phyloP scores from a whole-genome alignment of 352 stramenopile species.

The Globisporangium irregulare region DNA sequence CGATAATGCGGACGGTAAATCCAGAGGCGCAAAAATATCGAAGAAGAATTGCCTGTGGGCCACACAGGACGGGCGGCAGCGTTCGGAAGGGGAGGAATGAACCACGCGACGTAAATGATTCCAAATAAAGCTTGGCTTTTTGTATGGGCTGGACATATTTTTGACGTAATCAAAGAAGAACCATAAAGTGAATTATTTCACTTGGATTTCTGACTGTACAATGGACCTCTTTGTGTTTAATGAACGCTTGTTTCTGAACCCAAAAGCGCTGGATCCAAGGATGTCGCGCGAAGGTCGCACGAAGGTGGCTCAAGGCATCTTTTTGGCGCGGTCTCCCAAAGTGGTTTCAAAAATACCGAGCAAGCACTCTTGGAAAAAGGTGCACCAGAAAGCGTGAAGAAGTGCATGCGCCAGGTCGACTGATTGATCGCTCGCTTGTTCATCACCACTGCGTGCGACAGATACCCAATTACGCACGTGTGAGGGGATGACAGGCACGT shows the following conservation, averaged over 20 bases:
- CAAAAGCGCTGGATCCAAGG: background rate
- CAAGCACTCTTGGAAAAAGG: background rate
- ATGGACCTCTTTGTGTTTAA: background rate
- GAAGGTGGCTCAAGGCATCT: conserved; percentile 12
- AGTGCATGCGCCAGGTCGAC: background rate
- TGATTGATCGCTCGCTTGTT: too few relatives aligned
- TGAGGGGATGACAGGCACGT: background rate
- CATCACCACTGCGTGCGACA: background rate
- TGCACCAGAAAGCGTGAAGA: background rate
- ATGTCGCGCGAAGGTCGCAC: conserved; percentile 24
- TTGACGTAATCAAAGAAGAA: background rate
- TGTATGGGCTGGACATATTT: background rate
- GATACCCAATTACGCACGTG: background rate
- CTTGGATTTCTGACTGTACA: background rate
- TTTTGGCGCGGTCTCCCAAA: background rate
- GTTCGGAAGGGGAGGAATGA: background rate
- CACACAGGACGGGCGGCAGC: background rate
- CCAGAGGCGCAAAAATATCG: background rate
- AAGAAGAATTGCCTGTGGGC: background rate
- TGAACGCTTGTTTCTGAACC: background rate
- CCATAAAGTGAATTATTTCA: background rate
- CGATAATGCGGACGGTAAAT: background rate
- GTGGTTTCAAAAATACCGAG: conserved; percentile 2
- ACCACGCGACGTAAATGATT: background rate
- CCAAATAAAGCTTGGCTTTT: background rate